phyloP scores from a whole-genome alignment of 225 moss, liverwort and hornwort genomes.

The Marchantia paleacea region DNA sequence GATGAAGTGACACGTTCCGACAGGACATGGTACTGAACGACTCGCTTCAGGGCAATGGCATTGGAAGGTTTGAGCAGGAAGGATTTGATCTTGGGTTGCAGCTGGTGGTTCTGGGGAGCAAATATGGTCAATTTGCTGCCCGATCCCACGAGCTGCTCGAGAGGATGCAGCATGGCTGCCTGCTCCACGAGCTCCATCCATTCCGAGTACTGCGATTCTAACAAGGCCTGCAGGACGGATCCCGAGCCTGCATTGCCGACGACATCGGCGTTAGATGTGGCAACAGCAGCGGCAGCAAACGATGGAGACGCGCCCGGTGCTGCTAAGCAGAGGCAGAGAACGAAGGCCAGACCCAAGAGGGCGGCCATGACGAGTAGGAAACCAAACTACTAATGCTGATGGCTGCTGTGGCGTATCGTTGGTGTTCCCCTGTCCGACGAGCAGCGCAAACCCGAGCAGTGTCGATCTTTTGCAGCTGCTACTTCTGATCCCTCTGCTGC shows the following conservation, averaged over 20 bases:
- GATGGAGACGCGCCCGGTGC: neutral
- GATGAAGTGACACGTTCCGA: slow-evolving; percentile 48
- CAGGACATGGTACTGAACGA: slow-evolving; percentile 69
- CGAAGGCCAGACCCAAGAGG: slow-evolving; percentile 36
- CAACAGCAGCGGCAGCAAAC: neutral
- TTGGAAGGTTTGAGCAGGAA: slow-evolving; percentile 71
- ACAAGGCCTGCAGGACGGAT: slow-evolving; percentile 65
- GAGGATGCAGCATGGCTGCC: slow-evolving; percentile 75
- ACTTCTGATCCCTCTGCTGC: neutral
- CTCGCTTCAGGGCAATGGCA: slow-evolving; percentile 47
- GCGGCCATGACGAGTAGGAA: slow-evolving; percentile 29
- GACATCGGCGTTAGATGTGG: slow-evolving; percentile 3
- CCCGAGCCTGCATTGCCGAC: slow-evolving; percentile 37
- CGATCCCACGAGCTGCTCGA: slow-evolving; percentile 62
- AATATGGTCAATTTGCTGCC: slow-evolving; percentile 63
- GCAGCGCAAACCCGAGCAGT: too few relatives aligned
- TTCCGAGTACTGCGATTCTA: slow-evolving; percentile 93
- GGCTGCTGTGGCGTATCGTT: neutral
- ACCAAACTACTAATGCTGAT: slow-evolving; percentile 20
- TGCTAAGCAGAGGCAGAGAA: slow-evolving; percentile 14
- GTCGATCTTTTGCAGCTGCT: neutral
- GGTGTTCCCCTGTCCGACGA: neutral
- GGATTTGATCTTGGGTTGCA: slow-evolving; percentile 50
- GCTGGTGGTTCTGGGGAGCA: slow-evolving; percentile 67
- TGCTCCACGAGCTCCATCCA: slow-evolving; percentile 73